Evolutionary conservation across 2,329 filamentous ascomycete genomes (phyloP).

Genomic region (Fusarium setosum): DNA sequence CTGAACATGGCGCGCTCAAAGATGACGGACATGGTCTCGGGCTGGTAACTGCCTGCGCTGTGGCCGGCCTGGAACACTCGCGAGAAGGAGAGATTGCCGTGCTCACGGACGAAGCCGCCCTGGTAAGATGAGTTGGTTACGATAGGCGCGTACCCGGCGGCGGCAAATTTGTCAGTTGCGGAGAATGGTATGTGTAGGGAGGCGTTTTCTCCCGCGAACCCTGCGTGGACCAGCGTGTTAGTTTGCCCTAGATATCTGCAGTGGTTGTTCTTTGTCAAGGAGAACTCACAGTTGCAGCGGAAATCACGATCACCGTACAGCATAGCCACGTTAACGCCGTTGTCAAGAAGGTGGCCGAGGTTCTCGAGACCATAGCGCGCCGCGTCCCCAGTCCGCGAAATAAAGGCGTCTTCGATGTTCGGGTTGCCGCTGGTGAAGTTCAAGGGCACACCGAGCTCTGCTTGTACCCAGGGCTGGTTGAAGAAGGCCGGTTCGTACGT

Average conservation of each 20-base stretch:
- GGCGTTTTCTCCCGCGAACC: slow-evolving; percentile 72
- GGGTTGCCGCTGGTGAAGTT: slow-evolving; percentile 59
- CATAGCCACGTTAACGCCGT: slow-evolving; percentile 73
- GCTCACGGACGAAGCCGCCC: slow-evolving; percentile 79
- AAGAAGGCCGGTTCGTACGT: slow-evolving; percentile 70
- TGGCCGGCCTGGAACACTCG: slow-evolving; percentile 73
- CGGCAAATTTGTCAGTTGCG: slow-evolving; percentile 58
- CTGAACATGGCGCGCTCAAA: slow-evolving; percentile 67
- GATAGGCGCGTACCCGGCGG: slow-evolving; percentile 76
- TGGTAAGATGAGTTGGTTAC: slow-evolving; percentile 72
- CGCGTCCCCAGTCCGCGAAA: slow-evolving; percentile 70
- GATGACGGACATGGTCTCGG: slow-evolving; percentile 63
- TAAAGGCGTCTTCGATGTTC: slow-evolving; percentile 58
- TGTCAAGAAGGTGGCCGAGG: slow-evolving; percentile 67
- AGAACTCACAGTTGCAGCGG: slow-evolving; percentile 66
- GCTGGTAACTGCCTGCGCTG: slow-evolving; percentile 67
- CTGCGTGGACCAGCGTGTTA: background rate
- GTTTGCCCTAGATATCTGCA: background rate
- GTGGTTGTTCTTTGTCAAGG: too few species aligned
- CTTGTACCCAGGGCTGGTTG: slow-evolving; percentile 65
- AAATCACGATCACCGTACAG: slow-evolving; percentile 73
- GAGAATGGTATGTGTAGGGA: slow-evolving; percentile 68
- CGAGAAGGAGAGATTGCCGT: slow-evolving; percentile 75
- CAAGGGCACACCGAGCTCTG: slow-evolving; percentile 69
- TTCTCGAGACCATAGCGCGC: slow-evolving; percentile 51